A percentile compares a stretch with the other conserved stretches of the same genome.
Evolutionary conservation across 2,329 filamentous ascomycete species (phyloP).

Genomic region (Diaporthe helianthi): DNA sequence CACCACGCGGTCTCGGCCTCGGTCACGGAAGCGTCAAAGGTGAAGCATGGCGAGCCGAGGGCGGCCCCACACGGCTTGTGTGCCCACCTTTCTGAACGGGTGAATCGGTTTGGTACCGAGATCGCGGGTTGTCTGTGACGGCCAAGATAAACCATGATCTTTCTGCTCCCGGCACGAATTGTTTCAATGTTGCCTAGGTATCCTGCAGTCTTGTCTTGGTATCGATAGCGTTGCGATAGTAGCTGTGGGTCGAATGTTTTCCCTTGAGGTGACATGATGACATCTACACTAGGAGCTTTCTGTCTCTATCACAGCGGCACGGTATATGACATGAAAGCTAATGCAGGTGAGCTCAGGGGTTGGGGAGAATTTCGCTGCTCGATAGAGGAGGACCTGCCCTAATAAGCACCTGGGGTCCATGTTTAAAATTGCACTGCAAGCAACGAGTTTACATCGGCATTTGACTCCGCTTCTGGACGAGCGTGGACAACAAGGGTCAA

Average conservation of each 20-base stretch:
- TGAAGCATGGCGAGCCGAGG: background rate
- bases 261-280: background rate
- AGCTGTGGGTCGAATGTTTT: background rate
- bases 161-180: background rate
- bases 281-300: background rate
- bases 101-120: background rate
- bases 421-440: background rate
- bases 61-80: slow-evolving; percentile 7
- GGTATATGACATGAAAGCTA: slow-evolving; percentile 14
- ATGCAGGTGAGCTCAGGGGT: background rate
- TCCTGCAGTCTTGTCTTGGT: background rate
- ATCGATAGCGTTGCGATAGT: slow-evolving; percentile 12
- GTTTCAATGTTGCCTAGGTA: background rate
- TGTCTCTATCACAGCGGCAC: background rate
- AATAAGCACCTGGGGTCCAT: background rate
- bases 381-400: background rate
- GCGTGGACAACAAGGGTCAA: background rate
- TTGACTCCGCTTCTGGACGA: background rate
- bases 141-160: background rate
- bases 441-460: background rate
- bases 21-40: background rate
- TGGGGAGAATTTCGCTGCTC: background rate
- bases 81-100: background rate
- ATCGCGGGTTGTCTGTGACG: background rate
- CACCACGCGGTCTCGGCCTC: background rate